Evolutionary conservation across 169 alveolate species (phyloP).

Genomic region (Cryptosporidium tyzzeri): DNA sequence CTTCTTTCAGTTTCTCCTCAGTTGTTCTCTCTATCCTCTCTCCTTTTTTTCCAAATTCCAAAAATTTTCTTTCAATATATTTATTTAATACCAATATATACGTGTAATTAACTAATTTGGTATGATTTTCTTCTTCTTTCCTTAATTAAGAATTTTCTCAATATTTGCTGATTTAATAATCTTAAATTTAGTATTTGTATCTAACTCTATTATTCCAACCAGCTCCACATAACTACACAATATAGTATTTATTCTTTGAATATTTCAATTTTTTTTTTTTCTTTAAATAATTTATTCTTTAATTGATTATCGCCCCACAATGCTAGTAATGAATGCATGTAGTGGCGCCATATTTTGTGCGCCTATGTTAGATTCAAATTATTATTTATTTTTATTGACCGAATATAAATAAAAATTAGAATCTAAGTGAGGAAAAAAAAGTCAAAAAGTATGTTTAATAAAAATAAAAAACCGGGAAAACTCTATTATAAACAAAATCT

Average conservation of each 20-base stretch:
- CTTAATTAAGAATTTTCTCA: not conserved
- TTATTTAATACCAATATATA: too few relatives aligned
- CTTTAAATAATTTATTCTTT: not conserved
- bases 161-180: too few relatives aligned
- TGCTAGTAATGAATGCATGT: slow-evolving; percentile 67
- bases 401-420: not conserved
- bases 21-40: not conserved
- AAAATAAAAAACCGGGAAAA: not conserved
- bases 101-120: not conserved
- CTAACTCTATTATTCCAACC: not conserved
- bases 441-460: not conserved
- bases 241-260: not conserved
- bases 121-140: not conserved
- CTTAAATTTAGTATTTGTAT: not conserved
- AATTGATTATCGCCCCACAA: slow-evolving; percentile 63
- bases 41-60: not conserved
- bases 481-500: too few relatives aligned
- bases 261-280: not conserved
- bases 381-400: not conserved
- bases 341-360: slow-evolving; percentile 28
- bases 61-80: not conserved
- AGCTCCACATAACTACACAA: not conserved
- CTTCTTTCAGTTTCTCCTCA: too few relatives aligned
- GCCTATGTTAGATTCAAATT: slow-evolving; percentile 1
- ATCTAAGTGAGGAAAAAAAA: not conserved